Evolutionary conservation across 352 stramenopile species (phyloP).

Genomic region (Elongisporangium anandrum): DNA sequence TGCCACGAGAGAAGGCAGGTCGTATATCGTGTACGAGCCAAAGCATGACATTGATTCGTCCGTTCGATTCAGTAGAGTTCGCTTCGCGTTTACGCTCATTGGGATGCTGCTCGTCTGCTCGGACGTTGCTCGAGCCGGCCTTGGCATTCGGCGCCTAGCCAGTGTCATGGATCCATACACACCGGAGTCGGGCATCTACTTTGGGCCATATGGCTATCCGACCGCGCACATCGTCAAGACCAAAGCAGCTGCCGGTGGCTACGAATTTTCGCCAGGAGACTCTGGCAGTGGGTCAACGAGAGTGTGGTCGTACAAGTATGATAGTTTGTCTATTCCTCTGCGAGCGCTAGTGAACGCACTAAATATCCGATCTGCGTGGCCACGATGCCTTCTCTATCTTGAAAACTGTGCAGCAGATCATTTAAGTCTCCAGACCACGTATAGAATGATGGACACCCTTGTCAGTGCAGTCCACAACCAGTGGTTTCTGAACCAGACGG

Average conservation of each 20-base stretch:
- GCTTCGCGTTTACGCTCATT: conserved; percentile 30
- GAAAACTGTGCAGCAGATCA: background rate
- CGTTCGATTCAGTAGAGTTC: conserved; percentile 22
- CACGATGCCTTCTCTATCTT: conserved; percentile 24
- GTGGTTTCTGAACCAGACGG: conserved; percentile 1
- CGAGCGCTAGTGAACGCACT: conserved; percentile 21
- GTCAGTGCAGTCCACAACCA: conserved; percentile 7
- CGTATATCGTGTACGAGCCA: background rate
- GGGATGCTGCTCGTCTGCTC: conserved; percentile 32
- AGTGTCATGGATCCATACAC: conserved; percentile 18
- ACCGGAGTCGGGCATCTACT: conserved; percentile 24
- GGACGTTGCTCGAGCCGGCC: conserved; percentile 45
- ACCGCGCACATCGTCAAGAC: conserved; percentile 21
- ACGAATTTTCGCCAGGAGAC: conserved; percentile 5
- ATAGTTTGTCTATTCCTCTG: conserved; percentile 26
- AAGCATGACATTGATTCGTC: conserved; percentile 15
- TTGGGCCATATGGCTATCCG: conserved; percentile 41
- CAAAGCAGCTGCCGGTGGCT: background rate
- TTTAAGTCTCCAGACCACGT: conserved; percentile 21
- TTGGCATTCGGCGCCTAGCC: conserved; percentile 19
- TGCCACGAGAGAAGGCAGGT: background rate
- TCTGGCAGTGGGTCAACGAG: conserved; percentile 5
- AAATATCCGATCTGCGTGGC: conserved; percentile 15
- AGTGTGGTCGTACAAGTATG: conserved; percentile 37
- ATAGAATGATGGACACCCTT: conserved; percentile 32